These are phyloP conservation scores for Aspergillus proliferans DNA, from an alignment of 2,329 filamentous ascomycete genomes.

Conservation along the genomic window DNA sequence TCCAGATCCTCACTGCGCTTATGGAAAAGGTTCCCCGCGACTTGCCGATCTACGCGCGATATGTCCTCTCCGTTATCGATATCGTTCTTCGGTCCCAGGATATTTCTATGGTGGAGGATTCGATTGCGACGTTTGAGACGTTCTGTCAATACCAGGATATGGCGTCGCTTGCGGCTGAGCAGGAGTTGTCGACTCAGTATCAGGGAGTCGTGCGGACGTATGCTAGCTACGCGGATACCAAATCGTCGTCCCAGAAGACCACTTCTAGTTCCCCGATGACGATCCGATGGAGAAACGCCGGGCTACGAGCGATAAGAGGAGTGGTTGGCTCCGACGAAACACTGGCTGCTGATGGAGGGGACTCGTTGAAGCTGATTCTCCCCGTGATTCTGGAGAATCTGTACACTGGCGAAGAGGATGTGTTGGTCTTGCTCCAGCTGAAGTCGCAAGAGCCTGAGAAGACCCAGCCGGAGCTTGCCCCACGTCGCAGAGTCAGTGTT, in stretches of 20 bases:
- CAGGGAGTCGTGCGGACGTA: slow-evolving; percentile 75
- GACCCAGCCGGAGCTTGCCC: slow-evolving; percentile 56
- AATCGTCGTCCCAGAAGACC: slow-evolving; percentile 43
- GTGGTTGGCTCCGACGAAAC: slow-evolving; percentile 76
- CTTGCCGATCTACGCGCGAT: slow-evolving; percentile 78
- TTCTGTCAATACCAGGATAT: slow-evolving; percentile 87
- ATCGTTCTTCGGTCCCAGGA: slow-evolving; percentile 79
- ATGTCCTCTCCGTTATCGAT: slow-evolving; percentile 76
- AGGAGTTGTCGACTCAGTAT: slow-evolving; percentile 74
- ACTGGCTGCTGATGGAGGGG: slow-evolving; percentile 65
- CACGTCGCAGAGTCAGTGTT: slow-evolving; percentile 67
- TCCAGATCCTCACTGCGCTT: slow-evolving; percentile 83
- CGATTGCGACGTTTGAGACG: slow-evolving; percentile 74
- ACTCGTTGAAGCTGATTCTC: slow-evolving; percentile 71
- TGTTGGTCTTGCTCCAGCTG: slow-evolving; percentile 62
- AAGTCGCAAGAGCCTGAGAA: slow-evolving; percentile 64
- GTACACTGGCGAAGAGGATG: slow-evolving; percentile 57
- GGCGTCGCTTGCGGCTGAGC: slow-evolving; percentile 76
- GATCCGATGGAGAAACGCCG: slow-evolving; percentile 69
- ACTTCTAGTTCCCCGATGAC: slow-evolving; percentile 64
- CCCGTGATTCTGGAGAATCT: slow-evolving; percentile 84
- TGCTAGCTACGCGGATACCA: slow-evolving; percentile 68
- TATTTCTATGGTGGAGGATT: slow-evolving; percentile 88
- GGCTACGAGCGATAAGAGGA: slow-evolving; percentile 71
- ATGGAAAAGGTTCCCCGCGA: slow-evolving; percentile 91